These are phyloP conservation scores for Atalantia buxifolia DNA, from an alignment of 345 rosid genomes.

Conservation along the genomic window DNA sequence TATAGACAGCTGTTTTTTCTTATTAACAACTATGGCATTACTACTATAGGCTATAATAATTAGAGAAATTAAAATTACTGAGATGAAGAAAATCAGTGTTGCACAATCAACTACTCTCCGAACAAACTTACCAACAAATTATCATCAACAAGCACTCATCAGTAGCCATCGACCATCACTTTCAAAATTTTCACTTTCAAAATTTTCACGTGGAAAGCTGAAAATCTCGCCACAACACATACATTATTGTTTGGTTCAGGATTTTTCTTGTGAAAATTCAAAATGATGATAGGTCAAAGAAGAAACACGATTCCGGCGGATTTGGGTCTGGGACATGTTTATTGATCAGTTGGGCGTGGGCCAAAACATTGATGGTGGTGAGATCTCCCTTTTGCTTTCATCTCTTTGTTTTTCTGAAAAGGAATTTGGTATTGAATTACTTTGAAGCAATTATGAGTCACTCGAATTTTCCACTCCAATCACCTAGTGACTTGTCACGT, in stretches of 20 bases:
- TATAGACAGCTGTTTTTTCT: too few relatives aligned
- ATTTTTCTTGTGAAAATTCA: background rate
- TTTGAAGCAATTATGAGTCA: background rate
- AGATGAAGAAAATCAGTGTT: too few relatives aligned
- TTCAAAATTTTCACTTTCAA: too few relatives aligned
- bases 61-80: too few relatives aligned
- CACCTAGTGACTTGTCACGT: background rate
- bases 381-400: background rate
- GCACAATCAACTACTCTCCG: too few relatives aligned
- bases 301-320: slow-evolving; percentile 2
- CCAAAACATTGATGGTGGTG: background rate
- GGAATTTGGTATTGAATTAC: background rate
- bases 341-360: background rate
- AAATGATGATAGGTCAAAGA: background rate
- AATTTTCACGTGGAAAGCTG: too few relatives aligned
- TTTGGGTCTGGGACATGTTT: background rate
- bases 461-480: background rate
- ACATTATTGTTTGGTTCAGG: background rate
- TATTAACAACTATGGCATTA: too few relatives aligned
- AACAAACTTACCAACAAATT: too few relatives aligned
- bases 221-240: too few relatives aligned
- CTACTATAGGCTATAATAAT: too few relatives aligned
- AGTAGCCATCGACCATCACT: too few relatives aligned
- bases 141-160: too few relatives aligned
- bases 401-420: background rate